These are phyloP conservation scores for Wickerhamomyces sp. DNA, from an alignment of 1,139 yeast species.

Conservation along the genomic window DNA sequence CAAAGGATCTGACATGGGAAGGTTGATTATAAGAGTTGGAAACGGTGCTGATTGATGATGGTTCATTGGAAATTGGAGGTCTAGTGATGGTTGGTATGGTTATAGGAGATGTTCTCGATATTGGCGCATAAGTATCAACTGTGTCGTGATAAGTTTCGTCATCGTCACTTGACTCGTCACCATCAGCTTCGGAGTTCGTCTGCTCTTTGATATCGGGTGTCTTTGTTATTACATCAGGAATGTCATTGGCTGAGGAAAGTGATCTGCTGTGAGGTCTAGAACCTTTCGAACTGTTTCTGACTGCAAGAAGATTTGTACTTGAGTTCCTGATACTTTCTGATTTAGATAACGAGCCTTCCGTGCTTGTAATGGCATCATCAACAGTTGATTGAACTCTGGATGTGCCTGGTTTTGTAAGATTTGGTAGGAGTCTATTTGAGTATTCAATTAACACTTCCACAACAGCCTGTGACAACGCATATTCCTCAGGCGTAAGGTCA, in stretches of 20 bases:
- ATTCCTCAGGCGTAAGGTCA: conserved; percentile 88
- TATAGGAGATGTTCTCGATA: conserved; percentile 5
- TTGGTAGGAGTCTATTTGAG: conserved; percentile 70
- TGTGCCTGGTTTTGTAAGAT: conserved; percentile 28
- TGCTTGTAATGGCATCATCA: too few species aligned
- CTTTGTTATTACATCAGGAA: conserved; percentile 40
- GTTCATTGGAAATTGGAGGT: conserved; percentile 2
- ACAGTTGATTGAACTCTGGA: background rate
- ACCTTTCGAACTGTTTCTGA: conserved; percentile 12
- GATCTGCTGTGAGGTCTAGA: conserved; percentile 52
- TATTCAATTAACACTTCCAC: conserved; percentile 88
- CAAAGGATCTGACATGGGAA: background rate
- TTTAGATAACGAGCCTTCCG: conserved; percentile 1
- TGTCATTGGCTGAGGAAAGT: conserved; percentile 44
- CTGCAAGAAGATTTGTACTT: conserved; percentile 12
- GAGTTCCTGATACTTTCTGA: conserved; percentile 10
- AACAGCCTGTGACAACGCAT: conserved; percentile 79
- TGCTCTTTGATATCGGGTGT: conserved; percentile 8
- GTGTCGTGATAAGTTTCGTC: conserved; percentile 2
- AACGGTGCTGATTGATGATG: background rate
- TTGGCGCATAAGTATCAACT: conserved; percentile 1
- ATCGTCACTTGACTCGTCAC: conserved; percentile 13
- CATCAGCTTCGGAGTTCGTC: conserved; percentile 22
- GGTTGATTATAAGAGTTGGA: background rate
- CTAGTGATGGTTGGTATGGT: background rate